Conservation (phyloP, 1,284 basidiomycete species). For the Peniophora sp. region DNA sequence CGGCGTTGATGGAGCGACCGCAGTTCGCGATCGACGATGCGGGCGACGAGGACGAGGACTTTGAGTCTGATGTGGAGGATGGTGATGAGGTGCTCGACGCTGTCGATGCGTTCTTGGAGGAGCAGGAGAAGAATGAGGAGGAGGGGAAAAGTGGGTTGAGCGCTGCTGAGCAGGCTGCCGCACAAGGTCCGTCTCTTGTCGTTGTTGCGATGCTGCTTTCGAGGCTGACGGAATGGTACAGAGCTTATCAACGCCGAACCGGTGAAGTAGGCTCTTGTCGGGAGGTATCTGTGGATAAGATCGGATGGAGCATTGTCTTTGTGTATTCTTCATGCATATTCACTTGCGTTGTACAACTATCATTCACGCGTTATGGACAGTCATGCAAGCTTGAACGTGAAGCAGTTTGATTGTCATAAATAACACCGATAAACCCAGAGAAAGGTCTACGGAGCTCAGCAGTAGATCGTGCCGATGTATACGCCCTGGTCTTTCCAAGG, state of each 20-base stretch:
- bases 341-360: no score
- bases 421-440: no score
- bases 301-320: no score
- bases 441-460: neutral
- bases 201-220: neutral
- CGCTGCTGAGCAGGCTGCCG: constrained; percentile 79
- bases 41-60: constrained; percentile 72
- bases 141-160: constrained; percentile 78
- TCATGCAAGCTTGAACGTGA: no score
- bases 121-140: constrained; percentile 75
- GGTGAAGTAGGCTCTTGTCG: constrained; percentile 27
- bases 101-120: constrained; percentile 90
- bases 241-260: constrained; percentile 62
- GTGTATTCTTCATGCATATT: no score
- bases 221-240: constrained; percentile 16
- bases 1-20: constrained; percentile 82
- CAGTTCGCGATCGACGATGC: constrained; percentile 93
- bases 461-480: neutral
- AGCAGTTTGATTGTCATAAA: no score
- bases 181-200: constrained; percentile 47
- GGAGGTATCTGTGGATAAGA: no score
- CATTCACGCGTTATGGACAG: no score
- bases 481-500: neutral
- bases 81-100: constrained; percentile 83
- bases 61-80: constrained; percentile 49